Evolutionary conservation across 768 basidiomycete genomes (phyloP).

Genomic region (Termitomyces eurrhizus): DNA sequence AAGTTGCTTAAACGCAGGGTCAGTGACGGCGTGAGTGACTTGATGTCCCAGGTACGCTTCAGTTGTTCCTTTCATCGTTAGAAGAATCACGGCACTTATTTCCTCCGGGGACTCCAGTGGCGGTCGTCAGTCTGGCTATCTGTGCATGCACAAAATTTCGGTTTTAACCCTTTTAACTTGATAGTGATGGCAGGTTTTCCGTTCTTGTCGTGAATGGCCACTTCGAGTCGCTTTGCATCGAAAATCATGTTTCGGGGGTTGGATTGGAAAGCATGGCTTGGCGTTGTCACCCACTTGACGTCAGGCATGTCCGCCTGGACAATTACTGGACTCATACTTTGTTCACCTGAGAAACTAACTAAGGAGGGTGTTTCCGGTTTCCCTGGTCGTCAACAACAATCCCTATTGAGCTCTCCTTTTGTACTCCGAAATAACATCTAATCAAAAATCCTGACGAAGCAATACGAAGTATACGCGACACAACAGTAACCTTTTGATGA

Average conservation of each 20-base stretch:
- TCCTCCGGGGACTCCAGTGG: conserved; percentile 53
- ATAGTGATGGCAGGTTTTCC: conserved; percentile 35
- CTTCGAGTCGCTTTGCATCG: conserved; percentile 43
- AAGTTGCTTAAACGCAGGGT: too few relatives aligned
- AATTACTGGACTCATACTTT: conserved; percentile 40
- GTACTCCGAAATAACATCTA: conserved; percentile 28
- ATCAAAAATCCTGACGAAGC: neutral
- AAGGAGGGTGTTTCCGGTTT: conserved; percentile 83
- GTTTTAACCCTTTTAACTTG: conserved; percentile 36
- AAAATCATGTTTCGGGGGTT: too few relatives aligned
- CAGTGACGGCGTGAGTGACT: too few relatives aligned
- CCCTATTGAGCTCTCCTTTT: conserved; percentile 53
- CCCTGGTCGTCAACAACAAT: conserved; percentile 92
- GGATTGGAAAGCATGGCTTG: too few relatives aligned
- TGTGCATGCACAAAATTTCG: conserved; percentile 41
- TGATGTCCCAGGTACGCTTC: too few relatives aligned
- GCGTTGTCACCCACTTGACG: conserved; percentile 15
- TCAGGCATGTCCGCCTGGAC: neutral
- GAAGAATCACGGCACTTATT: conserved; percentile 43
- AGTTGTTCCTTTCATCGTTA: too few relatives aligned
- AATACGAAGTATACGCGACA: conserved; percentile 26
- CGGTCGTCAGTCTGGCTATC: neutral
- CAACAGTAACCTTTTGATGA: conserved; percentile 63
- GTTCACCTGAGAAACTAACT: conserved; percentile 66
- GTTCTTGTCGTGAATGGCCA: conserved; percentile 24